Evolutionary conservation across 164 flowering plant genomes (phyloP), one percentile per base, ranked within the genome.

Genomic region (Annona squamosa): DNA sequence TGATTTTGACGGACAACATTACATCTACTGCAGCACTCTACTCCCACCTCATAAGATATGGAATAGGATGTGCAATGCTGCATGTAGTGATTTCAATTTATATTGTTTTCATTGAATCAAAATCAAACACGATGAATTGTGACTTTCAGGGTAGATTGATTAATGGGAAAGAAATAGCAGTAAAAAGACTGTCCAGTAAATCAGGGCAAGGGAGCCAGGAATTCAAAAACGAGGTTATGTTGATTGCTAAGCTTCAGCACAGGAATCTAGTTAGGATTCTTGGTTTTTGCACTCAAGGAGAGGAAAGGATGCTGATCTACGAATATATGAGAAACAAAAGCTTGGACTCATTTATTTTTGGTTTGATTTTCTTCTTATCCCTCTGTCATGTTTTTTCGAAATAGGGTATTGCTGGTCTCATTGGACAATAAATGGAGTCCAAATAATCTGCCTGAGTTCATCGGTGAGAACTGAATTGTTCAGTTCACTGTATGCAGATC

Each of bases 161-260:
- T 0, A 71, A 78, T 71, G 84, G 83, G 1, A 65, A 69, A 46
- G 81, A 79, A 70, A 73, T 83, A 43, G 87, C 89, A 16, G 85
- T 86, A 3, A 84, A 86, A 72, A 76, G 85, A 77, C 84, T 86
- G 2, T 83, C 84, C 1, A 73, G 46, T 47, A 78, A 37, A 66
- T 83, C 86, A 1, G 64, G 73, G 37, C 86, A 80, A 71, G 89
- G 89, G 13, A 16, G 71, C 0, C 71, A 74, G 18, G 86, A 84
- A 57, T 82, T 84, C 67, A 81, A 77, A 48, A 84, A 72, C 57
- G 85, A 83, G 52, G 81, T 6, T 81, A 81, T 3, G 52, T 84
- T 13, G 83, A 86, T 72, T 87, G 82, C 52, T 86, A 26, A 26
- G 37, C 37, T 26, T 26, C 37, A 26, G 37, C 37, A 26, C 37